phyloP scores from a whole-genome alignment of 495 filamentous ascomycete genomes.

The Penicillium steckii region DNA sequence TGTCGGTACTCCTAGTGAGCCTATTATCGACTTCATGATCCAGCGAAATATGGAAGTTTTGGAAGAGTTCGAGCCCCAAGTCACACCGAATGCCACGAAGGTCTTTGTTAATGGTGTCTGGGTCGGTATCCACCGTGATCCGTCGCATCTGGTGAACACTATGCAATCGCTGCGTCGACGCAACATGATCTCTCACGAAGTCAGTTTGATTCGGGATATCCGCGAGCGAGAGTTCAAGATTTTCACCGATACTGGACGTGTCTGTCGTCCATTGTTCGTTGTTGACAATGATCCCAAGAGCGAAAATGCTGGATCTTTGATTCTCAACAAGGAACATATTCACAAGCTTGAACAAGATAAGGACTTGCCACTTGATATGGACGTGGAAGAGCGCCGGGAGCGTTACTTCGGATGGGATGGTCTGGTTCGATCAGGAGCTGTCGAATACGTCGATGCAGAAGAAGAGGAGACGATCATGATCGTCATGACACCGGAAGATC shows the following conservation, averaged over 20 bases:
- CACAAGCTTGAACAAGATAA: conserved; percentile 67
- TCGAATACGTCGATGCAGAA: conserved; percentile 96
- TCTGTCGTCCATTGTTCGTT: conserved; percentile 89
- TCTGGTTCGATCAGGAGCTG: conserved; percentile 72
- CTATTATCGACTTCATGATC: conserved; percentile 92
- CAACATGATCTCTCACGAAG: conserved; percentile 78
- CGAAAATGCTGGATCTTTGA: conserved; percentile 70
- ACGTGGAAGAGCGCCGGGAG: conserved; percentile 55
- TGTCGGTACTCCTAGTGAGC: conserved; percentile 83
- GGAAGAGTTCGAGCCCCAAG: conserved; percentile 90
- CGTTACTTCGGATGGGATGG: conserved; percentile 84
- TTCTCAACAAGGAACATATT: conserved; percentile 80
- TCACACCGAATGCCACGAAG: conserved; percentile 91
- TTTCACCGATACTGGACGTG: conserved; percentile 93
- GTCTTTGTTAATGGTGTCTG: conserved; percentile 97
- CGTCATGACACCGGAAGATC: conserved; percentile 94
- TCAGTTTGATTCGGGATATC: conserved; percentile 91
- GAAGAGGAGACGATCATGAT: conserved; percentile 99
- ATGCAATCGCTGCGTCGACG: conserved; percentile 75
- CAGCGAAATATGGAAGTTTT: conserved; percentile 91
- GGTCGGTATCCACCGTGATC: conserved; percentile 84
- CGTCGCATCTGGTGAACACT: conserved; percentile 72
- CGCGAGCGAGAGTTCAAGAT: conserved; percentile 98
- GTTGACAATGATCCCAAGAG: conserved; percentile 74
- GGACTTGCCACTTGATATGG: conserved; percentile 54